Base-by-base conservation (phyloP, 2,329 filamentous ascomycete genomes). In the Geosmithia flava region DNA sequence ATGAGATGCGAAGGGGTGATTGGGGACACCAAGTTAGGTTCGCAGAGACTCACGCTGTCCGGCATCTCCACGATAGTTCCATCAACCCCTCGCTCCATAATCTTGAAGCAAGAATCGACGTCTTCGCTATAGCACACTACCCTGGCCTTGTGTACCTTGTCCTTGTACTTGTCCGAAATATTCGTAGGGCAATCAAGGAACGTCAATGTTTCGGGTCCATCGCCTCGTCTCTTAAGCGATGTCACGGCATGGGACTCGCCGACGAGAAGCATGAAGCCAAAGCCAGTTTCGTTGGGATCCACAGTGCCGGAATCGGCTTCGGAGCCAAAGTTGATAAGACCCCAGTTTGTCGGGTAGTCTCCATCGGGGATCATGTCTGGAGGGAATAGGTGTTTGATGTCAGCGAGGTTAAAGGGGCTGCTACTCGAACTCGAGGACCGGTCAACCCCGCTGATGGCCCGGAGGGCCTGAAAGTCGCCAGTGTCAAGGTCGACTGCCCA, bases 401-500 rank as follows among this genome's bases (percentile, higher is more conserved):
- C 39, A 16, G n/a, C 39, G 6, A 41, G 39, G 15, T 7, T 41
- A 41, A 41, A 41, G 39, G 39, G 39, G 7, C 39, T 16, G 15
- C 39, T 5, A 19, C 15, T 41, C 39, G n/a, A n/a, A n/a, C n/a
- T n/a, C n/a, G n/a, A n/a, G n/a, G n/a, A n/a, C n/a, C 15, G 39
- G 15, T 41, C 15, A 19, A 16, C 5, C 7, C 17, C 39, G n/a
- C 7, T 7, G 7, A 41, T 16, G 15, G 39, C 39, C 7, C 15
- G 7, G 15, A 41, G 39, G n/a, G 39, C 39, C 15, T 5, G 7
- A 41, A 41, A 16, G 7, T 41, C 7, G 6, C 39, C 39, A 16
- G 59, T 56, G 42, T 61, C 61, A 10, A 56, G 52, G 33, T 57
- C 55, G 16, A 61, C 52, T 5, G 60, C 59, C 60, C 61, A 63